phyloP scores from a whole-genome alignment of 2,329 filamentous ascomycete genomes.

The Botrytis paeoniae region DNA sequence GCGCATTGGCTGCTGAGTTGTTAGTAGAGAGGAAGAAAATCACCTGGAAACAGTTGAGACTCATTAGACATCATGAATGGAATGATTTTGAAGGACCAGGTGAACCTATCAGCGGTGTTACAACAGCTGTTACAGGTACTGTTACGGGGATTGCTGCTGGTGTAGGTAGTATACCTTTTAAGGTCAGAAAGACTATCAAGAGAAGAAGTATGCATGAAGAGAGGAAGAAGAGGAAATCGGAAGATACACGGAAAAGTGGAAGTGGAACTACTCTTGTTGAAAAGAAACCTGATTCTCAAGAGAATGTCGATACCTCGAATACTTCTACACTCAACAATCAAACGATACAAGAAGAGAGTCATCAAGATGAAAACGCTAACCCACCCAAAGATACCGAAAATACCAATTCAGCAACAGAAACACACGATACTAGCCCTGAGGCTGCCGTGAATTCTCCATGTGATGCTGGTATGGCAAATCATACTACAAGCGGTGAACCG shows the following conservation, averaged over 20 bases:
- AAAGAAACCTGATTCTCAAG: background rate
- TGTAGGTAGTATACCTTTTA: constrained; percentile 60
- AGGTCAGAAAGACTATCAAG: constrained; percentile 56
- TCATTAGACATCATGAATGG: constrained; percentile 68
- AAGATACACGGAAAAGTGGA: constrained; percentile 18
- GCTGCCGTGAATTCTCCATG: background rate
- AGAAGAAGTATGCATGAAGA: constrained; percentile 51
- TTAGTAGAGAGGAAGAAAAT: constrained; percentile 59
- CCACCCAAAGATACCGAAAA: no score
- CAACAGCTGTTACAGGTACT: constrained; percentile 58
- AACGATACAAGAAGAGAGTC: constrained; percentile 8
- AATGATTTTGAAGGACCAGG: constrained; percentile 75
- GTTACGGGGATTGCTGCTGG: constrained; percentile 60
- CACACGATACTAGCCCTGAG: background rate
- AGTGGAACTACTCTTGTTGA: constrained; percentile 18
- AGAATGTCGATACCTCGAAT: background rate
- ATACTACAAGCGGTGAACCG: constrained; percentile 24
- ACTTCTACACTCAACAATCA: background rate
- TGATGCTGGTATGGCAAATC: background rate
- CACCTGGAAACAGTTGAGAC: constrained; percentile 59
- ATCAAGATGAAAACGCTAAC: background rate
- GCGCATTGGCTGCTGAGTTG: constrained; percentile 62
- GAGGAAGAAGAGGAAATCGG: constrained; percentile 34
- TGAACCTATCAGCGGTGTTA: constrained; percentile 66
- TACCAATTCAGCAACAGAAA: background rate